A percentile compares a stretch with the other conserved stretches of the same genome.
Conservation (phyloP, 495 filamentous ascomycete species). For the Penicillium ochrochloron region DNA sequence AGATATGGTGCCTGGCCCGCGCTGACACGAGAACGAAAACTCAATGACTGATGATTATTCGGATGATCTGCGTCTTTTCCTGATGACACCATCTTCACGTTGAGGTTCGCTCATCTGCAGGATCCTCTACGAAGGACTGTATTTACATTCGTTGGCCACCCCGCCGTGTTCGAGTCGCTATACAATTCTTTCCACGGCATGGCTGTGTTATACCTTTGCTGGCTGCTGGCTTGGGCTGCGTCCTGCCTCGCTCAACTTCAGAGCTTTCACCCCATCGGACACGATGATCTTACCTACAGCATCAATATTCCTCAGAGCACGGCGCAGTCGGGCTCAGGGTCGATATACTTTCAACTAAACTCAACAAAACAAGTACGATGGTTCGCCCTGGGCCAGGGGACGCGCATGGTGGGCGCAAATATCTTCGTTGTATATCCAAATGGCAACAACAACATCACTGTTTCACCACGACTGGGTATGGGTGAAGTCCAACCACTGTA, state of each 20-base stretch:
- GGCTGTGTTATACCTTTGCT: not conserved
- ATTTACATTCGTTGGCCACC: not conserved
- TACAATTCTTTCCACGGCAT: not conserved
- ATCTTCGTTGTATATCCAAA: constrained; percentile 72
- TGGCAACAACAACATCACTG: constrained; percentile 58
- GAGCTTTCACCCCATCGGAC: constrained; percentile 31
- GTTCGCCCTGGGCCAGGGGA: constrained; percentile 69
- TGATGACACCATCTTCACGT: not conserved
- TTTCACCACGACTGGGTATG: constrained; percentile 62
- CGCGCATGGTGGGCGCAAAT: constrained; percentile 63
- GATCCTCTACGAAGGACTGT: not conserved
- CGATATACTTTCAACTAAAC: constrained; percentile 66
- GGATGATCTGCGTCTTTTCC: constrained; percentile 2
- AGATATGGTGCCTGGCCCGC: constrained; percentile 4
- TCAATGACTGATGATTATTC: not conserved
- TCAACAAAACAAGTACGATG: constrained; percentile 63
- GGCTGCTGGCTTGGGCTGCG: not conserved
- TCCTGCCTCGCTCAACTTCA: constrained; percentile 29
- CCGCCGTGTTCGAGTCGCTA: not conserved
- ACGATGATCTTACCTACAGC: constrained; percentile 35
- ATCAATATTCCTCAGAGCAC: constrained; percentile 38
- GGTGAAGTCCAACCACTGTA: constrained; percentile 58
- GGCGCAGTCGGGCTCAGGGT: constrained; percentile 31
- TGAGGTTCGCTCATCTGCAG: not conserved
- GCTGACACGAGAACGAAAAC: constrained; percentile 5